Conservation (phyloP, 768 basidiomycete genomes). For the Kwoniella pini region DNA sequence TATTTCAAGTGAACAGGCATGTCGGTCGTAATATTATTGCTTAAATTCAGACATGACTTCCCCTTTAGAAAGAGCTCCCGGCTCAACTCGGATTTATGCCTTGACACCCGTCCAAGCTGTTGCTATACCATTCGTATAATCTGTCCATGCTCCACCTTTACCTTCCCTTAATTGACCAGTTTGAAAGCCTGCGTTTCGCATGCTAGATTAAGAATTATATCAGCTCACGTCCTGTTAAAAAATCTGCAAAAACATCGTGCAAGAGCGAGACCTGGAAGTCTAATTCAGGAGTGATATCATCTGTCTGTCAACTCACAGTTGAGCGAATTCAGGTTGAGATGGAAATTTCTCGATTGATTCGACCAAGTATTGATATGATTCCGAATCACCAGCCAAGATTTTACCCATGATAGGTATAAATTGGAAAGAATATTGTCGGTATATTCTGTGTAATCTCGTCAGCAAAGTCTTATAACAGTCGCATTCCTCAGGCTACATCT, state of each 20-base stretch:
- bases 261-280: not conserved
- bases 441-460: slow-evolving; percentile 72
- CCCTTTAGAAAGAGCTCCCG: too few relatives aligned
- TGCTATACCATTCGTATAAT: slow-evolving; percentile 55
- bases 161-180: slow-evolving; percentile 55
- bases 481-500: not conserved
- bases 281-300: too few relatives aligned
- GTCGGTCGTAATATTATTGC: too few relatives aligned
- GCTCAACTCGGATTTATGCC: slow-evolving; percentile 21
- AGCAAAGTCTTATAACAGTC: too few relatives aligned
- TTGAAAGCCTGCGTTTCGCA: slow-evolving; percentile 55
- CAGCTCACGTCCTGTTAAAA: too few relatives aligned
- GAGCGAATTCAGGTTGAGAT: slow-evolving; percentile 78
- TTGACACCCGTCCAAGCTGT: slow-evolving; percentile 51
- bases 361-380: slow-evolving; percentile 95
- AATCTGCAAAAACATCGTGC: too few relatives aligned
- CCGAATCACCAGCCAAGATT: slow-evolving; percentile 89
- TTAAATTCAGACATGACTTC: not conserved
- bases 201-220: slow-evolving; percentile 25
- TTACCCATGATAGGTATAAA: slow-evolving; percentile 95
- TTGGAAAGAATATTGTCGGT: slow-evolving; percentile 94
- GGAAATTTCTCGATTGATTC: slow-evolving; percentile 97
- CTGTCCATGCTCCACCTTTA: slow-evolving; percentile 55
- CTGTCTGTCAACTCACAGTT: slow-evolving; percentile 67
- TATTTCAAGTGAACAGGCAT: too few relatives aligned